Conservation (phyloP, 352 stramenopile species). For the Globisporangium uncinulatum region DNA sequence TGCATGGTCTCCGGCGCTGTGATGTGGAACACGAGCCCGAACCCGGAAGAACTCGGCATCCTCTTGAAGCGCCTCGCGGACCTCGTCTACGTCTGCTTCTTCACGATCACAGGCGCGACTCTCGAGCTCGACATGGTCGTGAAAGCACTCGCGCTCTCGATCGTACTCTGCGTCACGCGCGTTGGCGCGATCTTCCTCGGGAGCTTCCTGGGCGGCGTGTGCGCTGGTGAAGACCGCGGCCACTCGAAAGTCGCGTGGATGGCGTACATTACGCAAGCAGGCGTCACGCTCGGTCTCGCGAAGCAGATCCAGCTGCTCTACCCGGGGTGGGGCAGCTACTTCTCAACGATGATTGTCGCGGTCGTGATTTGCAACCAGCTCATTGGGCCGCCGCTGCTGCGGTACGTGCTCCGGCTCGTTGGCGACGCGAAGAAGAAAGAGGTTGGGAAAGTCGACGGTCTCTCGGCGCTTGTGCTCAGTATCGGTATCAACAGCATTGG, state of each 20-base stretch:
- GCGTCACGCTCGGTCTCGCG: conserved; percentile 57
- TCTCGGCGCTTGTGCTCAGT: conserved; percentile 34
- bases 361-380: conserved; percentile 72
- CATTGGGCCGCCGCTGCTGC: conserved; percentile 47
- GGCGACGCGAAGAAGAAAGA: conserved; percentile 55
- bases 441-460: conserved; percentile 48
- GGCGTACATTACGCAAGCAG: conserved; percentile 70
- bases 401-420: conserved; percentile 45
- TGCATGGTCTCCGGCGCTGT: conserved; percentile 63
- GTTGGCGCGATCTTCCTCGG: conserved; percentile 56
- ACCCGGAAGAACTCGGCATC: conserved; percentile 47
- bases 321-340: conserved; percentile 62
- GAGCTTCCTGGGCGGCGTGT: conserved; percentile 41
- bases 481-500: conserved; percentile 23
- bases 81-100: conserved; percentile 71
- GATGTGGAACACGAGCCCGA: conserved; percentile 57
- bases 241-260: conserved; percentile 60
- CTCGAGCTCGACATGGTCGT: conserved; percentile 61
- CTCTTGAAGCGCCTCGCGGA: conserved; percentile 48
- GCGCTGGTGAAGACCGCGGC: conserved; percentile 33
- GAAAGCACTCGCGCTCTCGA: conserved; percentile 46
- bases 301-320: conserved; percentile 73
- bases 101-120: conserved; percentile 63
- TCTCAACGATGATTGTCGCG: conserved; percentile 68
- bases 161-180: conserved; percentile 47